A percentile compares a stretch with the other conserved stretches of the same genome.
Evolutionary conservation across 2,329 filamentous ascomycete species (phyloP).

Genomic region (Anisogramma anomala): DNA sequence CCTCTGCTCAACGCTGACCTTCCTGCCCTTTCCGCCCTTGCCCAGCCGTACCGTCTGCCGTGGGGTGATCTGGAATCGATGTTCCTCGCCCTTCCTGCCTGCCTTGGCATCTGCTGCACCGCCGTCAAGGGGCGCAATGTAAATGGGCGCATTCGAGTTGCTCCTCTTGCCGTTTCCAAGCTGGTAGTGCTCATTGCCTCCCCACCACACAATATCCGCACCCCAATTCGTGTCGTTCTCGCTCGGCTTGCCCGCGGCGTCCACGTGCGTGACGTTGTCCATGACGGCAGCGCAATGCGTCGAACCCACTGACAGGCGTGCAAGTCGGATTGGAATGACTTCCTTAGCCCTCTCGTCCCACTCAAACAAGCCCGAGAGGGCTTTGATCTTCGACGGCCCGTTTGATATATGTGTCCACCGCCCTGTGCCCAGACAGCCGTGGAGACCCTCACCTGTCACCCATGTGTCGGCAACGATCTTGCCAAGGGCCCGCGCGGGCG

Average conservation of each 20-base stretch:
- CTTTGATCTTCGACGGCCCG: slow-evolving; percentile 67
- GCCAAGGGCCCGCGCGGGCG: slow-evolving; percentile 32
- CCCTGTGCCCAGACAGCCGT: slow-evolving; percentile 71
- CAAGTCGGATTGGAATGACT: slow-evolving; percentile 66
- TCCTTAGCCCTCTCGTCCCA: slow-evolving; percentile 64
- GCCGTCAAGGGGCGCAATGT: slow-evolving; percentile 67
- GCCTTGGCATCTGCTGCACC: slow-evolving; percentile 44
- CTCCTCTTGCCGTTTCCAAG: slow-evolving; percentile 82
- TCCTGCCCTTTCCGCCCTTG: slow-evolving; percentile 48
- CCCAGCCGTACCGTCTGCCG: slow-evolving; percentile 56
- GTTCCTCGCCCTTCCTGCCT: slow-evolving; percentile 49
- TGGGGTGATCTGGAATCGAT: slow-evolving; percentile 73
- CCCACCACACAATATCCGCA: slow-evolving; percentile 84
- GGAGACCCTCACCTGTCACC: slow-evolving; percentile 77
- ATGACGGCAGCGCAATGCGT: slow-evolving; percentile 76
- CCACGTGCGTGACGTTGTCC: slow-evolving; percentile 63
- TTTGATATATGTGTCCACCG: slow-evolving; percentile 81
- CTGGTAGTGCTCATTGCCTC: slow-evolving; percentile 88
- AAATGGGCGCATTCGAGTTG: slow-evolving; percentile 63
- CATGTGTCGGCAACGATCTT: slow-evolving; percentile 66
- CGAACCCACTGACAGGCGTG: slow-evolving; percentile 60
- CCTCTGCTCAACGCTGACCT: slow-evolving; percentile 68
- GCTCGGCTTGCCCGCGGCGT: slow-evolving; percentile 36
- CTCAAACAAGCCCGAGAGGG: slow-evolving; percentile 73
- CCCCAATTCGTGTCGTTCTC: slow-evolving; percentile 77